A percentile compares a stretch with the other conserved stretches of the same genome.
Conservation (phyloP, 495 filamentous ascomycete species). For the Usnea hakonensis region DNA sequence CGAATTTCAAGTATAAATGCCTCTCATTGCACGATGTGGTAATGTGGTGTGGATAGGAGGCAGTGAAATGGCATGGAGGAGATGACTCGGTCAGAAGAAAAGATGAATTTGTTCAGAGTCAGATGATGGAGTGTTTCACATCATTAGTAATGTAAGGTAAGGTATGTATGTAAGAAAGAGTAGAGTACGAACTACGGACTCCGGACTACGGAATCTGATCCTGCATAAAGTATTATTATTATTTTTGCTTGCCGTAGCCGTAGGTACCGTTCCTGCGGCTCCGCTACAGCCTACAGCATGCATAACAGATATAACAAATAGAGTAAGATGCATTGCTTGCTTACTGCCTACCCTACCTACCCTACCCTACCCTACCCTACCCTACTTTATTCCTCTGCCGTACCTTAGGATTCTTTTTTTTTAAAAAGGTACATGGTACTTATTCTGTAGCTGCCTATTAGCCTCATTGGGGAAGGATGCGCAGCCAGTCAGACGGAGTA, state of each 20-base stretch:
- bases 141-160: no score
- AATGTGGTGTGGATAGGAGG: not conserved
- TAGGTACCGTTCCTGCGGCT: slow-evolving; percentile 5
- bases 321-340: no score
- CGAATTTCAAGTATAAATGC: not conserved
- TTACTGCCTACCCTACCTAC: no score
- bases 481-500: slow-evolving; percentile 9
- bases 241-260: no score
- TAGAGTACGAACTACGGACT: no score
- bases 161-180: not conserved
- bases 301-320: no score
- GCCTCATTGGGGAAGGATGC: slow-evolving; percentile 2
- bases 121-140: no score
- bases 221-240: no score
- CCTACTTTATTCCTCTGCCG: not conserved
- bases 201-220: no score
- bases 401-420: no score
- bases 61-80: not conserved
- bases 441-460: not conserved
- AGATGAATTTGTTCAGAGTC: no score
- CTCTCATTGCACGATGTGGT: not conserved
- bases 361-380: not conserved
- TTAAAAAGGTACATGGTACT: not conserved
- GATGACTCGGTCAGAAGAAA: no score
- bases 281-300: not conserved